Percentiles rank a stretch among this genome's conserved stretches.
phyloP scores from a whole-genome alignment of 2,329 filamentous ascomycete species.

The Didymella pomorum region DNA sequence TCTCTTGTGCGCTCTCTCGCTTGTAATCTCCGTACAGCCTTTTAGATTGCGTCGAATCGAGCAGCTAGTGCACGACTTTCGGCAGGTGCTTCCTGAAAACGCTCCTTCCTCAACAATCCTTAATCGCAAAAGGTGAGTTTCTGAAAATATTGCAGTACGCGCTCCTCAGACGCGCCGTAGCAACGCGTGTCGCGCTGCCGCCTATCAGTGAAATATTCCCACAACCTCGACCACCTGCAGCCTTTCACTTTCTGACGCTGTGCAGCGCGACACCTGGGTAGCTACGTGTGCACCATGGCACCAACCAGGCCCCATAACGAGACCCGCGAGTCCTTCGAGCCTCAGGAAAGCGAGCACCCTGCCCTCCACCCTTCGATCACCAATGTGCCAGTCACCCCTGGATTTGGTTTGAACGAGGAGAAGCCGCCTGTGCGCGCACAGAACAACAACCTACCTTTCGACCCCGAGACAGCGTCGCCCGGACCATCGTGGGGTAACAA shows the following conservation, averaged over 20 bases:
- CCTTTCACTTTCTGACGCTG: slow-evolving; percentile 26
- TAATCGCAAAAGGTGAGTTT: slow-evolving; percentile 20
- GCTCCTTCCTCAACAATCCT: slow-evolving; percentile 20
- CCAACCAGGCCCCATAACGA: slow-evolving; percentile 29
- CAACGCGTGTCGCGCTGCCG: slow-evolving; percentile 12
- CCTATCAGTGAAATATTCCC: slow-evolving; percentile 19
- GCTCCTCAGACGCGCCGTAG: neutral
- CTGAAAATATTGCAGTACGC: neutral
- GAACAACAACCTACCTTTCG: slow-evolving; percentile 37
- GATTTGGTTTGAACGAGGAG: slow-evolving; percentile 52
- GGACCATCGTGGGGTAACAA: slow-evolving; percentile 46
- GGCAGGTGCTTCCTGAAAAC: slow-evolving; percentile 14
- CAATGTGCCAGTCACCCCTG: slow-evolving; percentile 55
- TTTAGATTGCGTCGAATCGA: neutral
- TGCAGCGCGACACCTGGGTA: slow-evolving; percentile 35
- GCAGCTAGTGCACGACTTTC: slow-evolving; percentile 7
- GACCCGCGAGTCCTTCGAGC: slow-evolving; percentile 34
- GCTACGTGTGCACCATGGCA: slow-evolving; percentile 33
- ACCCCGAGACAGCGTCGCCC: slow-evolving; percentile 41
- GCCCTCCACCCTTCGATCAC: slow-evolving; percentile 52
- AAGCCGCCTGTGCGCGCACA: slow-evolving; percentile 35
- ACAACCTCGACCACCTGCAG: slow-evolving; percentile 11
- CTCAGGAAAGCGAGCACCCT: slow-evolving; percentile 46
- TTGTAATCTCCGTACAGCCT: neutral
- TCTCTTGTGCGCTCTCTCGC: neutral